These are phyloP conservation scores for Aplosporella prunicola DNA, from an alignment of 2,329 filamentous ascomycete genomes.

Conservation along the genomic window DNA sequence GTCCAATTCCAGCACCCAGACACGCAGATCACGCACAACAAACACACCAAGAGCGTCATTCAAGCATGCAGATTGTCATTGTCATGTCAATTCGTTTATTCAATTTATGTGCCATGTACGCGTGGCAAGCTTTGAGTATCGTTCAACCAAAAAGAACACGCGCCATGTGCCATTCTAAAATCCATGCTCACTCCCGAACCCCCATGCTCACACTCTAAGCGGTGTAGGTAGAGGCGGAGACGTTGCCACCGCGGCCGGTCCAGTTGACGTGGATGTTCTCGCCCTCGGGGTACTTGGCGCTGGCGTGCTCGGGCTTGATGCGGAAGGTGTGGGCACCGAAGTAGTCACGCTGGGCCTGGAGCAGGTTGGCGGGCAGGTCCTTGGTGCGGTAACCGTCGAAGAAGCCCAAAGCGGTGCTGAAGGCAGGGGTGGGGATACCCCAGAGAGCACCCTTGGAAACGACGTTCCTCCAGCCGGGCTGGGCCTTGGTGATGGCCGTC, in stretches of 20 bases:
- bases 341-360: slow-evolving; percentile 99
- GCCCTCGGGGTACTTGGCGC: slow-evolving; percentile 69
- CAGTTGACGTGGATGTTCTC: slow-evolving; percentile 98
- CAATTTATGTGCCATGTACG: slow-evolving; percentile 9
- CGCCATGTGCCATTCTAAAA: slow-evolving; percentile 9
- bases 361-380: slow-evolving; percentile 93
- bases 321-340: slow-evolving; percentile 61
- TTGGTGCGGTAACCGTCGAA: slow-evolving; percentile 98
- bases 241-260: slow-evolving; percentile 95
- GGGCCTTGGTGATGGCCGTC: slow-evolving; percentile 94
- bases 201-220: slow-evolving; percentile 53
- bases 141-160: slow-evolving; percentile 6
- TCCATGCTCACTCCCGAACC: slow-evolving; percentile 2
- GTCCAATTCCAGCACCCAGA: background rate
- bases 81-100: slow-evolving; percentile 9
- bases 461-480: slow-evolving; percentile 51
- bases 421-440: slow-evolving; percentile 91
- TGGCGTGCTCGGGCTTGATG: slow-evolving; percentile 44
- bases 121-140: slow-evolving; percentile 1
- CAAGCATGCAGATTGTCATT: no score
- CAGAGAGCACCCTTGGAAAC: slow-evolving; percentile 86
- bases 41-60: background rate
- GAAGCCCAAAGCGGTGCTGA: slow-evolving; percentile 95
- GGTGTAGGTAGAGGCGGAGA: slow-evolving; percentile 95
- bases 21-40: background rate